Percentiles rank a stretch among this genome's conserved stretches.
phyloP scores from a whole-genome alignment of 257 asterid genomes.

The Jasminum sambac region DNA sequence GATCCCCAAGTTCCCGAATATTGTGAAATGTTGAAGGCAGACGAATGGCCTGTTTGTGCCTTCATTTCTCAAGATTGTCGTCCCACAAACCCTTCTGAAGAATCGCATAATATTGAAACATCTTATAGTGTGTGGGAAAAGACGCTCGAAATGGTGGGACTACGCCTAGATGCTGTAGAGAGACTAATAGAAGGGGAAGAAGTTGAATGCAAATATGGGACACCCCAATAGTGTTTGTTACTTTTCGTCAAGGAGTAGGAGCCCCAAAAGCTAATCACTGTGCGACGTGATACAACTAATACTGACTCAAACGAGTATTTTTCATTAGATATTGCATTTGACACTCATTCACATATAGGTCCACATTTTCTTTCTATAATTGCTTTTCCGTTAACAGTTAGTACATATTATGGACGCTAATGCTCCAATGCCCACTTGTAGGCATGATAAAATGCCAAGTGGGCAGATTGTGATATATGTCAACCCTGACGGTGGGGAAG shows the following conservation, averaged over 20 bases:
- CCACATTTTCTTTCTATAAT: neutral
- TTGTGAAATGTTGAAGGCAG: slow-evolving; percentile 82
- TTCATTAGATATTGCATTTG: neutral
- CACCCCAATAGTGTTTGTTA: slow-evolving; percentile 12
- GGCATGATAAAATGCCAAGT: too few relatives aligned
- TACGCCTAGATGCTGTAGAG: slow-evolving; percentile 81
- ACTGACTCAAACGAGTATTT: neutral
- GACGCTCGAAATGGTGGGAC: slow-evolving; percentile 82
- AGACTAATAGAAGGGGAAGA: slow-evolving; percentile 81
- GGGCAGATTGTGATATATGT: too few relatives aligned
- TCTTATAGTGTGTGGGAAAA: slow-evolving; percentile 77
- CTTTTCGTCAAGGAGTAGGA: neutral
- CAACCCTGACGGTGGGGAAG: too few relatives aligned
- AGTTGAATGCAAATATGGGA: slow-evolving; percentile 51
- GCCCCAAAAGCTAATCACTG: neutral
- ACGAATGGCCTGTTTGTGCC: slow-evolving; percentile 97
- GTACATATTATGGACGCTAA: neutral
- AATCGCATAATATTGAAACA: slow-evolving; percentile 76
- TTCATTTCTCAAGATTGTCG: slow-evolving; percentile 84
- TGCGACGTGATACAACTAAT: neutral
- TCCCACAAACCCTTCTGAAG: slow-evolving; percentile 92
- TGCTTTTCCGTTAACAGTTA: neutral
- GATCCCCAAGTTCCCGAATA: slow-evolving; percentile 87
- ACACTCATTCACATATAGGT: neutral
- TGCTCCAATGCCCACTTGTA: too few relatives aligned